phyloP scores from a whole-genome alignment of 768 basidiomycete species.

The Kwoniella dejecticola region DNA sequence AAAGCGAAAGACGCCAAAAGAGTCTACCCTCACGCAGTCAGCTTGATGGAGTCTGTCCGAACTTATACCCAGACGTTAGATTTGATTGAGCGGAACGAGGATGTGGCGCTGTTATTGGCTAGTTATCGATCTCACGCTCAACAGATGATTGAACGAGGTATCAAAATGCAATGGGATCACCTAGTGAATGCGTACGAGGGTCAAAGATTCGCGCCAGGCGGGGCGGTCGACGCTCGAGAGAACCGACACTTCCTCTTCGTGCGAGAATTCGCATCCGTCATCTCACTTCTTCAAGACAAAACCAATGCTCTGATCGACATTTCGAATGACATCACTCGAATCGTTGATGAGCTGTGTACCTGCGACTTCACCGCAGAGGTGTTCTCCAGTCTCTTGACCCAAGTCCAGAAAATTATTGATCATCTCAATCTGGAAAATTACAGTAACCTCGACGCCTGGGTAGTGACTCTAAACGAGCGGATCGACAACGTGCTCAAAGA shows the following conservation, averaged over 20 bases:
- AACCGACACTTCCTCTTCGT: conserved; percentile 92
- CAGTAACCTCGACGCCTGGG: conserved; percentile 89
- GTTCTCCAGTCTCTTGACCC: conserved; percentile 74
- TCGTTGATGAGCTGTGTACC: conserved; percentile 81
- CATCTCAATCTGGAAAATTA: conserved; percentile 94
- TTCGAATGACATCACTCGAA: conserved; percentile 78
- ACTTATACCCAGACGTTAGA: conserved; percentile 95
- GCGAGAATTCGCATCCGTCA: conserved; percentile 88
- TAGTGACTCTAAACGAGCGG: conserved; percentile 70
- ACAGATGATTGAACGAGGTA: conserved; percentile 87
- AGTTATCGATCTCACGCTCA: conserved; percentile 92
- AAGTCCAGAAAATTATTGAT: conserved; percentile 90
- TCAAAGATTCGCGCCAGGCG: conserved; percentile 66
- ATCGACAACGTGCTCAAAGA: conserved; percentile 79
- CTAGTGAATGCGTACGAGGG: conserved; percentile 93
- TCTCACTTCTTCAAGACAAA: conserved; percentile 94
- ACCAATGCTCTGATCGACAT: conserved; percentile 90
- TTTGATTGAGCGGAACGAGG: conserved; percentile 83
- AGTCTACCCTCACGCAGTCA: conserved; percentile 95
- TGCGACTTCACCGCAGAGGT: conserved; percentile 83
- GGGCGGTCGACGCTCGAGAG: conserved; percentile 72
- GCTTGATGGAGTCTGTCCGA: conserved; percentile 92
- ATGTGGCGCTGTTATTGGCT: conserved; percentile 90
- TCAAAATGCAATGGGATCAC: conserved; percentile 94
- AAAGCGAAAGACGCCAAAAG: conserved; percentile 98